A percentile compares a stretch with the other conserved stretches of the same genome.
Evolutionary conservation across 306 rosid genomes (phyloP).

Genomic region (Vigna angularis): DNA sequence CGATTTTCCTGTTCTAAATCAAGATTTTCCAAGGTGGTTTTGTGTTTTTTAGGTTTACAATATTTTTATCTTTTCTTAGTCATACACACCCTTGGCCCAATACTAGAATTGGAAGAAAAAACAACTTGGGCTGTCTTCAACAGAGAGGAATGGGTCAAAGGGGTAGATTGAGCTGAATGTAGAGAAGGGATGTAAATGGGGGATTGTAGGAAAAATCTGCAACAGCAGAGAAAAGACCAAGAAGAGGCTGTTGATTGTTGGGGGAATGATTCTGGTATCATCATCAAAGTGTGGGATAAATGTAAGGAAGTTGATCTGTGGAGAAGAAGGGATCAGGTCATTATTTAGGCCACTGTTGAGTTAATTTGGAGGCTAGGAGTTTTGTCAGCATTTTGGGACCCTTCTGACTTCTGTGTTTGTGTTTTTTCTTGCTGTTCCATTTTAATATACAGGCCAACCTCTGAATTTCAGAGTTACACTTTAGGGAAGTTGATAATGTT

Average conservation of each 20-base stretch:
- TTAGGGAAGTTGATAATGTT: constrained; percentile 1
- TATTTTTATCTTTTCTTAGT: constrained; percentile 16
- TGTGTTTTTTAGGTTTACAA: constrained; percentile 23
- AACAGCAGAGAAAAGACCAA: neutral
- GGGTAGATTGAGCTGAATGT: neutral
- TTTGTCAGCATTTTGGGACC: neutral
- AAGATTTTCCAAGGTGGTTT: neutral
- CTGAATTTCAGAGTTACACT: neutral
- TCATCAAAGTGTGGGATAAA: constrained; percentile 10
- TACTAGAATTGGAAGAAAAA: neutral
- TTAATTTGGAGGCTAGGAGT: neutral
- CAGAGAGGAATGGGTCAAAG: constrained; percentile 1
- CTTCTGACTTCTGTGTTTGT: neutral
- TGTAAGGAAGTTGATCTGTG: neutral
- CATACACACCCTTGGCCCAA: neutral
- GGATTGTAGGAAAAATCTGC: neutral
- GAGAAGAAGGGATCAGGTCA: constrained; percentile 5
- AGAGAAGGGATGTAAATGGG: neutral
- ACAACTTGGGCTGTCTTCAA: neutral
- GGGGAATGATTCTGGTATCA: neutral
- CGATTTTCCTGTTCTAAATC: neutral
- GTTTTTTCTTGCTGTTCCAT: neutral
- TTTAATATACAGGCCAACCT: neutral
- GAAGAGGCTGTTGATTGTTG: neutral
- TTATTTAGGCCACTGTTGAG: neutral